Evolutionary conservation across 2,329 filamentous ascomycete species (phyloP).

Genomic region (Alternaria dauci): DNA sequence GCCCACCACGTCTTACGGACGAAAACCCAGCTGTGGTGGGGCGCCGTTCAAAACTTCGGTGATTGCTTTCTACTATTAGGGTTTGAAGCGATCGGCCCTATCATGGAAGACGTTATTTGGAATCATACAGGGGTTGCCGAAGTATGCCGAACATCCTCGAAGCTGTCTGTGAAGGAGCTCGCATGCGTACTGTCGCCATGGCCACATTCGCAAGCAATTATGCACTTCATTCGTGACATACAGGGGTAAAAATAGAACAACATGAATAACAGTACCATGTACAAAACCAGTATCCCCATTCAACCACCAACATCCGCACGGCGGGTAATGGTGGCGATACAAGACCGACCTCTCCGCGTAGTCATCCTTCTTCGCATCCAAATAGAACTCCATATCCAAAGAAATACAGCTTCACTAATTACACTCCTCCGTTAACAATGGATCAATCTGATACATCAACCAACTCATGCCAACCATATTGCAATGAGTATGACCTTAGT

Average conservation of each 20-base stretch:
- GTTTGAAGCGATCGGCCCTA: not conserved
- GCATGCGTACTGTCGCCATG: not conserved
- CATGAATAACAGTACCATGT: slow-evolving; percentile 5
- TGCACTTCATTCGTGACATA: not conserved
- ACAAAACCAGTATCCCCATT: slow-evolving; percentile 1
- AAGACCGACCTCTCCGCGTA: slow-evolving; percentile 16
- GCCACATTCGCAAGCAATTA: not conserved
- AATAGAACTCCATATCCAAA: slow-evolving; percentile 7
- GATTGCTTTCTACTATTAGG: slow-evolving; percentile 5
- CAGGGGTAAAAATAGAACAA: not conserved
- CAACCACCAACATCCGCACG: slow-evolving; percentile 9
- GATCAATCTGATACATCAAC: slow-evolving; percentile 35
- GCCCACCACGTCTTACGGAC: not conserved
- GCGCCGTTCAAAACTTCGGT: not conserved
- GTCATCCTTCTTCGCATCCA: slow-evolving; percentile 9
- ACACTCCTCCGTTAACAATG: slow-evolving; percentile 23
- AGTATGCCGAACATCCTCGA: not conserved
- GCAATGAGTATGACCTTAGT: slow-evolving; percentile 37
- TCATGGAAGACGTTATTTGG: not conserved
- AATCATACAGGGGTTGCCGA: not conserved
- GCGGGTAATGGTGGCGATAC: slow-evolving; percentile 17
- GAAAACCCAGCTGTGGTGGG: not conserved
- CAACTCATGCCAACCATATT: slow-evolving; percentile 38
- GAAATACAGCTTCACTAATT: slow-evolving; percentile 18
- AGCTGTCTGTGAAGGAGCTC: not conserved